Evolutionary conservation across 2,329 filamentous ascomycete species (phyloP).

Genomic region (Verticillium zaregamsianum): DNA sequence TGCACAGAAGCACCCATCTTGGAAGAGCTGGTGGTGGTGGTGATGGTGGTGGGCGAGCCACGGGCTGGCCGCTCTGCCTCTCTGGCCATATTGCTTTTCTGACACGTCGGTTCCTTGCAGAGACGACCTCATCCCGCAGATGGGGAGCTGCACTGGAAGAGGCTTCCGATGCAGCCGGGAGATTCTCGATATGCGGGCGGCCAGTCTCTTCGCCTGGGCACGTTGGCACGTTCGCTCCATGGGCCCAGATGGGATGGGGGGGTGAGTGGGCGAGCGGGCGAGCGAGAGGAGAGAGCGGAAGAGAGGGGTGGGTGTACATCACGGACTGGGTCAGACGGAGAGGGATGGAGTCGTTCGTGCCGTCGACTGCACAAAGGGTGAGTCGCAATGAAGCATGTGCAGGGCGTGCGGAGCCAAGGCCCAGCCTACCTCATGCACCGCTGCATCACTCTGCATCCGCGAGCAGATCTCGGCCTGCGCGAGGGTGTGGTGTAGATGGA

Average conservation of each 20-base stretch:
- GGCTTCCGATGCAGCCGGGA: slow-evolving; percentile 1
- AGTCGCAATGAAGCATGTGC: neutral
- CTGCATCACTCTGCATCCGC: neutral
- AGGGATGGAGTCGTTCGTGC: neutral
- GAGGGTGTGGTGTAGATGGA: neutral
- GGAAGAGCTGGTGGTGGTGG: neutral
- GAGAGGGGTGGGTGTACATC: too few species aligned
- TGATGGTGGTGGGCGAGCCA: neutral
- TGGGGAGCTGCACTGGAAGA: neutral
- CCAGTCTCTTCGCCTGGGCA: neutral
- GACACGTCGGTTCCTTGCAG: slow-evolving; percentile 3
- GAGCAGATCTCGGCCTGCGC: neutral
- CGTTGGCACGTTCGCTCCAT: neutral
- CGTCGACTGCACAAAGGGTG: neutral
- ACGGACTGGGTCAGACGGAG: neutral
- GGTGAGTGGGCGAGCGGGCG: too few species aligned
- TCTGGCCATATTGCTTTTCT: neutral
- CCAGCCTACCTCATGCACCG: neutral
- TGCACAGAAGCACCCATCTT: neutral
- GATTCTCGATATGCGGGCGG: slow-evolving; percentile 3
- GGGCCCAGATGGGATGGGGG: too few species aligned
- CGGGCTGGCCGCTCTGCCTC: neutral
- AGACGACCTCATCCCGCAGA: neutral
- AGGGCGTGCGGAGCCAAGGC: neutral
- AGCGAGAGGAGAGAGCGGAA: too few species aligned